phyloP scores from a whole-genome alignment of 768 basidiomycete genomes.

The Chalciporus chontae region DNA sequence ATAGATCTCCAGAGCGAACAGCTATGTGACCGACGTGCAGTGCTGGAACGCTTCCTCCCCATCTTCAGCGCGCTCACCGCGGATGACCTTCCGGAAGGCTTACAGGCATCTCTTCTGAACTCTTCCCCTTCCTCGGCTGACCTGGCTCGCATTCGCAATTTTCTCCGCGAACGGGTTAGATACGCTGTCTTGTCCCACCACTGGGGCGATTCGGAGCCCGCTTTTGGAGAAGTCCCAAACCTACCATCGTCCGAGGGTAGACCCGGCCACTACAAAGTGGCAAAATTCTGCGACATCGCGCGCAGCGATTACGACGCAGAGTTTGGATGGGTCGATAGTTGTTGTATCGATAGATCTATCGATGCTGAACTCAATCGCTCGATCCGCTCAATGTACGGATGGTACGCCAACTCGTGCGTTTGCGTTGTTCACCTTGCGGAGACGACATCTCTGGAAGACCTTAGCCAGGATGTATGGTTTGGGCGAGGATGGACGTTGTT shows the following conservation, averaged over 20 bases:
- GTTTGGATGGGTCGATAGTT: constrained; percentile 17
- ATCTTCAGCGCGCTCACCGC: neutral
- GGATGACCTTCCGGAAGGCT: neutral
- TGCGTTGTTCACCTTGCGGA: constrained; percentile 19
- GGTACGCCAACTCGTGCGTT: constrained; percentile 20
- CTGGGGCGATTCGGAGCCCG: constrained; percentile 12
- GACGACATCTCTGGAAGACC: neutral
- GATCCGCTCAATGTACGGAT: constrained; percentile 20
- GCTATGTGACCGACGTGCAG: neutral
- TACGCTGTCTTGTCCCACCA: constrained; percentile 17
- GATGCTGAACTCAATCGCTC: constrained; percentile 18
- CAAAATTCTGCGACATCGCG: constrained; percentile 5
- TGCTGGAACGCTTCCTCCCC: neutral
- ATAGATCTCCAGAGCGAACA: neutral
- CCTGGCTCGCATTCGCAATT: neutral
- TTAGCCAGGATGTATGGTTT: constrained; percentile 11
- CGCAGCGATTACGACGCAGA: neutral
- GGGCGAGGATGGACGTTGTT: constrained; percentile 8
- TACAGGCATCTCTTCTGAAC: neutral
- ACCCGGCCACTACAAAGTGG: neutral
- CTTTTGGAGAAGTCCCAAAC: constrained; percentile 1
- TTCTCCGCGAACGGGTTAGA: constrained; percentile 10
- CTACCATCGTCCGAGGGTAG: neutral
- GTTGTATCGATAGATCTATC: constrained; percentile 19
- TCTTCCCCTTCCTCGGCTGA: neutral